Conservation (phyloP, 768 basidiomycete species). For the Lenzites betulinus region DNA sequence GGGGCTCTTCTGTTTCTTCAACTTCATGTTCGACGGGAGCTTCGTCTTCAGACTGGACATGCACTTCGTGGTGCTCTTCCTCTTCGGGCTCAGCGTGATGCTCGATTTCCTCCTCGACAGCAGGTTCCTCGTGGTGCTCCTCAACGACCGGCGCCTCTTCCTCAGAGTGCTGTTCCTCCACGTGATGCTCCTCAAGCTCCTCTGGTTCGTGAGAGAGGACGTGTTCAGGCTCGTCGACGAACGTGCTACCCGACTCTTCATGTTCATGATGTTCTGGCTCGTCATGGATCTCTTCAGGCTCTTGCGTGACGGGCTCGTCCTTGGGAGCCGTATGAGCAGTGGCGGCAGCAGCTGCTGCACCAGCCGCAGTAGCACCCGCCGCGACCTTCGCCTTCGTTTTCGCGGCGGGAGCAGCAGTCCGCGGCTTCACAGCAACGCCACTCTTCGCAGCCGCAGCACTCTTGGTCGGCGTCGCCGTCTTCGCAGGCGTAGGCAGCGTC, state of each 20-base stretch:
- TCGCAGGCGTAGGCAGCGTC: constrained; percentile 26
- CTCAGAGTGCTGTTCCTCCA: constrained; percentile 18
- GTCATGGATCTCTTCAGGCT: constrained; percentile 25
- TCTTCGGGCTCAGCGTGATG: neutral
- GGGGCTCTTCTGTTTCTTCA: neutral
- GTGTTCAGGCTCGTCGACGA: constrained; percentile 24
- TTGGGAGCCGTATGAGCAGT: constrained; percentile 9
- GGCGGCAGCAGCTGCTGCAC: constrained; percentile 28
- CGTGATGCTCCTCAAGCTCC: constrained; percentile 13
- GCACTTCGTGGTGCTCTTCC: neutral
- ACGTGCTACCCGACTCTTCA: constrained; percentile 19
- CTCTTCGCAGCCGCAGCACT: constrained; percentile 27
- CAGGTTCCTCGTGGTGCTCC: no score
- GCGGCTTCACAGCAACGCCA: constrained; percentile 31
- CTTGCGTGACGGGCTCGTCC: constrained; percentile 13
- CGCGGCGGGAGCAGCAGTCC: constrained; percentile 30
- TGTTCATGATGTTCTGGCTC: constrained; percentile 22
- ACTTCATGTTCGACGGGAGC: neutral
- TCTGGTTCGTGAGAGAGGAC: constrained; percentile 28
- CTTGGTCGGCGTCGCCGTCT: constrained; percentile 12
- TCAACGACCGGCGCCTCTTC: neutral
- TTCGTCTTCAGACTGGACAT: neutral
- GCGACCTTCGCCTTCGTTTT: constrained; percentile 25
- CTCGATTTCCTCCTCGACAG: neutral
- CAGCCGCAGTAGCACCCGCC: constrained; percentile 11